Evolutionary conservation across 176 grass and related monocot genomes (phyloP), one percentile per base, ranked within the genome.

Genomic region (Oryza nivara): DNA sequence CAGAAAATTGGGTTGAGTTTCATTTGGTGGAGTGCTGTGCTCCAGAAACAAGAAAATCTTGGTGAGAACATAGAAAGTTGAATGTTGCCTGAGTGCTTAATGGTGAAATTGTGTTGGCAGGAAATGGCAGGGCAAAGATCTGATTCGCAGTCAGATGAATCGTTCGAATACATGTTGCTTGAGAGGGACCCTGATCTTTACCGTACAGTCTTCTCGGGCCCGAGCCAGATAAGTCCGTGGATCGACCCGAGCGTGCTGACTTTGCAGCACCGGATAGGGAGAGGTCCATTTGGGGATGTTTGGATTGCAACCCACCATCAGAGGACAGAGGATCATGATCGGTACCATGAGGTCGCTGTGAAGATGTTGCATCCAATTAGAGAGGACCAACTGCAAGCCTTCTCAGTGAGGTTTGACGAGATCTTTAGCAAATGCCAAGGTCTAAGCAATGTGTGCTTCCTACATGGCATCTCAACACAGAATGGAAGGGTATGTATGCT

Each of bases 231-330:
- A 61, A 96, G 89, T 84, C 91, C 93, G 1, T 96, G 93, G 96
- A 94, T 99, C 19, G 91, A 99, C 69, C 88, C 93, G 0, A 72
- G 14, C 2, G 85, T 90, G 48, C 71, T 99, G 25, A 93, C 85
- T 14, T 88, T 99, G 66, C 95, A 94, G 83, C 96, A 99, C 82
- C 76, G 96, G 65, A 96, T 99, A 66, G 96, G 96, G 36, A 88
- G 96, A 82, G 96, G 96, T 14, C 91, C 86, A 13, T 99, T 94
- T 38, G 96, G 96, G 32, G 96, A 96, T 67, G 92, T 94, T 2
- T 99, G 96, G 93, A 99, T 99, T 65, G 96, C 96, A 16, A 96
- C 96, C 63, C 96, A 88, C 76, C 96, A 99, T 73, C 84, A 84
- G 65, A 80, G 71, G 46, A 88, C 83, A 4, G 80, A 92, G 75